Conservation (phyloP, 768 basidiomycete species). For the Paxillus involutus region DNA sequence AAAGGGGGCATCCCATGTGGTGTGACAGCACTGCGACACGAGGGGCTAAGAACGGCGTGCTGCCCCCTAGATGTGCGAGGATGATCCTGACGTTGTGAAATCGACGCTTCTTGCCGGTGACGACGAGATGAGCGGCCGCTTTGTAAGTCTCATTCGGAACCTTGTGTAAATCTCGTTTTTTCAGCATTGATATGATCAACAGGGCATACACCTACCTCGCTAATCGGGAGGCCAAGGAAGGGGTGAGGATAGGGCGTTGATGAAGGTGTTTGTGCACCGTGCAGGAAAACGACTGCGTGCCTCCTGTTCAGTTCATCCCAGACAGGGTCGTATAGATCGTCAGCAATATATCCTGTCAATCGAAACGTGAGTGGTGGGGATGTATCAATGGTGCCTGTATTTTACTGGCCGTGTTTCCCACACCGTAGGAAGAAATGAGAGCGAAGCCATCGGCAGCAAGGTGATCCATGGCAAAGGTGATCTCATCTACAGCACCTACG, state of each 20-base stretch:
- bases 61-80: conserved; percentile 76
- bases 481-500: conserved; percentile 59
- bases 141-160: conserved; percentile 84
- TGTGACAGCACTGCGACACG: conserved; percentile 67
- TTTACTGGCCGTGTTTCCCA: conserved; percentile 53
- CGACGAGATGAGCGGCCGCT: conserved; percentile 75
- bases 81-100: conserved; percentile 62
- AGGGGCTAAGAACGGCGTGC: conserved; percentile 59
- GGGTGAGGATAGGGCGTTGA: conserved; percentile 64
- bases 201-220: conserved; percentile 46
- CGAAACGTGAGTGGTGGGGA: conserved; percentile 3
- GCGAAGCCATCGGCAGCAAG: conserved; percentile 65
- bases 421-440: conserved; percentile 67
- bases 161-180: conserved; percentile 33
- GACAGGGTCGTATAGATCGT: conserved; percentile 60
- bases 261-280: conserved; percentile 67
- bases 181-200: conserved; percentile 2
- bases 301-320: conserved; percentile 71
- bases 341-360: conserved; percentile 61
- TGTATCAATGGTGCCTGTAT: not conserved
- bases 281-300: conserved; percentile 64
- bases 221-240: conserved; percentile 65
- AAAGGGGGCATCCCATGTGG: conserved; percentile 69
- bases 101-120: conserved; percentile 66
- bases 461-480: conserved; percentile 58